A percentile compares a stretch with the other conserved stretches of the same genome.
phyloP scores from a whole-genome alignment of 2,329 filamentous ascomycete species.

The Aspergillus hortae region DNA sequence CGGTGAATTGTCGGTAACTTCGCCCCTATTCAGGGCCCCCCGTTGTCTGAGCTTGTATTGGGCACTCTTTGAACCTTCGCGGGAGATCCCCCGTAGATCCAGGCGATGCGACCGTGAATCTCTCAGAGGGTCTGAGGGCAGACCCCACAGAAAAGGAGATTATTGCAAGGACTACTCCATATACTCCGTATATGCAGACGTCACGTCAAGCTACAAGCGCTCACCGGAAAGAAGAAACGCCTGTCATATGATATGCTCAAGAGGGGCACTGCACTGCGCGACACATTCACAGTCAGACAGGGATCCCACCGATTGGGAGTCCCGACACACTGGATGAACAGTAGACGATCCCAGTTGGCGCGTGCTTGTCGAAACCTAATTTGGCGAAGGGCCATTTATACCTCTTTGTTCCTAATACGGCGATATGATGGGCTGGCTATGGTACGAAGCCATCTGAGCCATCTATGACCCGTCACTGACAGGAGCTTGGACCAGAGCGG shows the following conservation, averaged over 20 bases:
- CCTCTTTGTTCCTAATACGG: too few species aligned
- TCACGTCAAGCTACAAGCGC: too few species aligned
- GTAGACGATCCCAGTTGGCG: conserved; percentile 26
- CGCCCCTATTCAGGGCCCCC: conserved; percentile 21
- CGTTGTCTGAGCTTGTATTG: conserved; percentile 24
- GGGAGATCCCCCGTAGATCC: conserved; percentile 37
- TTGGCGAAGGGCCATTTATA: conserved; percentile 1
- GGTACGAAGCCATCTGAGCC: too few species aligned
- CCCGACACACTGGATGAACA: conserved; percentile 28
- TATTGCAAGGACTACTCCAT: too few species aligned
- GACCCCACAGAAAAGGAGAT: too few species aligned
- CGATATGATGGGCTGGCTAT: too few species aligned
- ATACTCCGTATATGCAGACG: too few species aligned
- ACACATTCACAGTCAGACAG: not conserved
- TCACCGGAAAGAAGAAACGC: too few species aligned
- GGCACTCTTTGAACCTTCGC: conserved; percentile 27
- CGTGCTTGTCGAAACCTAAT: conserved; percentile 35
- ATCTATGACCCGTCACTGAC: too few species aligned
- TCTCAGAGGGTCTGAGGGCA: too few species aligned
- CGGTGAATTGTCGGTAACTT: conserved; percentile 22
- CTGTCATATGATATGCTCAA: too few species aligned
- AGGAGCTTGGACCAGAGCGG: not conserved
- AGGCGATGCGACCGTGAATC: conserved; percentile 5
- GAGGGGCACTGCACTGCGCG: not conserved
- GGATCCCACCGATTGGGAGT: conserved; percentile 13